Conservation (phyloP, 2,329 filamentous ascomycete genomes). For the Xylariaceae sp. region DNA sequence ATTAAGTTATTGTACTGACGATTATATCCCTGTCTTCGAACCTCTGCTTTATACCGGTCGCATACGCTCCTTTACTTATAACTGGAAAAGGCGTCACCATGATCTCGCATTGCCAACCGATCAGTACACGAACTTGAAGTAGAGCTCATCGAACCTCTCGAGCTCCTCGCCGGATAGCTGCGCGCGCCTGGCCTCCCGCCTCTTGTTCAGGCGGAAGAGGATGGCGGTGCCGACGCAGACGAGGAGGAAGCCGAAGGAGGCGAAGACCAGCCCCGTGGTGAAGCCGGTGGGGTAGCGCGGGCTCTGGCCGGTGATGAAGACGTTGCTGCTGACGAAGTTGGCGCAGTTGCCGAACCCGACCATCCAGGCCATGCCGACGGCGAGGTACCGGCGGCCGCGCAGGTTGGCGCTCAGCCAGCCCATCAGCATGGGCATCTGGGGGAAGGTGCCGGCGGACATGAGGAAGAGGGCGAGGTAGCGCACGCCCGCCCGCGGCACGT, state of each 20-base stretch:
- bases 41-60: too few species aligned
- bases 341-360: slow-evolving; percentile 37
- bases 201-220: slow-evolving; percentile 11
- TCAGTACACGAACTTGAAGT: slow-evolving; percentile 21
- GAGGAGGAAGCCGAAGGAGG: slow-evolving; percentile 14
- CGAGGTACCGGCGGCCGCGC: slow-evolving; percentile 30
- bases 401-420: slow-evolving; percentile 33
- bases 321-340: slow-evolving; percentile 32
- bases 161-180: slow-evolving; percentile 10
- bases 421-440: slow-evolving; percentile 22
- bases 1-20: too few species aligned
- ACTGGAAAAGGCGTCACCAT: neutral
- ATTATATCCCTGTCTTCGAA: too few species aligned
- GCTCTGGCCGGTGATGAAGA: slow-evolving; percentile 31
- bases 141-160: slow-evolving; percentile 15
- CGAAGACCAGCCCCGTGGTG: slow-evolving; percentile 26
- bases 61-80: too few species aligned
- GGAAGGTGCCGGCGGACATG: slow-evolving; percentile 21
- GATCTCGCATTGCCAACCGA: too few species aligned
- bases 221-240: slow-evolving; percentile 8
- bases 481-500: slow-evolving; percentile 15
- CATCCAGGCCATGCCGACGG: slow-evolving; percentile 32
- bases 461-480: slow-evolving; percentile 22
- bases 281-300: slow-evolving; percentile 31
- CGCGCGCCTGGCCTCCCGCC: slow-evolving; percentile 11